Percentiles rank a stretch among this genome's conserved stretches.
phyloP scores from a whole-genome alignment of 2,329 filamentous ascomycete species.

The Nemania sp. region DNA sequence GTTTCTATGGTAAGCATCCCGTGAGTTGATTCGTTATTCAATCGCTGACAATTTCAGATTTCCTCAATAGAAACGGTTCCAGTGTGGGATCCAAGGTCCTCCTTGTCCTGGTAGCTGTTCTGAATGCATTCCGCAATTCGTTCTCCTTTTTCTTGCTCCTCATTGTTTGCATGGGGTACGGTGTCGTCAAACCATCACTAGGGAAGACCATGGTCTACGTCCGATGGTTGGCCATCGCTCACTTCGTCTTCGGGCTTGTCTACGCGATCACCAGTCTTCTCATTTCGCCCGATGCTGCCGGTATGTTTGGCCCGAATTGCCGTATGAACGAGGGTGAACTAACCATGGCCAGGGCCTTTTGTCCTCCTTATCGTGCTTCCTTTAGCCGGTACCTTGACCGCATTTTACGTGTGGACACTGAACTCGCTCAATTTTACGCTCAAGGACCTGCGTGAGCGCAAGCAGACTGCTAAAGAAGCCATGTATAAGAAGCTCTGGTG shows the following conservation, averaged over 20 bases:
- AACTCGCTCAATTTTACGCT: slow-evolving; percentile 94
- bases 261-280: slow-evolving; percentile 90
- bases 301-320: slow-evolving; percentile 44
- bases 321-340: not conserved
- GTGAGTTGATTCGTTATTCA: not conserved
- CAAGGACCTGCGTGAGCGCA: slow-evolving; percentile 92
- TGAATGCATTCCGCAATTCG: slow-evolving; percentile 93
- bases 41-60: slow-evolving; percentile 64
- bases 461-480: slow-evolving; percentile 86
- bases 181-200: slow-evolving; percentile 91
- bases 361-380: slow-evolving; percentile 93
- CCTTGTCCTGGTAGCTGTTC: slow-evolving; percentile 86
- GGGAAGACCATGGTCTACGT: slow-evolving; percentile 95
- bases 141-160: slow-evolving; percentile 98
- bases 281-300: slow-evolving; percentile 83
- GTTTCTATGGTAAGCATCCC: slow-evolving; percentile 76
- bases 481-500: slow-evolving; percentile 99
- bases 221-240: slow-evolving; percentile 83
- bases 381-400: slow-evolving; percentile 86
- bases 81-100: slow-evolving; percentile 82
- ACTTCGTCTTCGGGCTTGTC: slow-evolving; percentile 93
- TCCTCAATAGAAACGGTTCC: slow-evolving; percentile 85
- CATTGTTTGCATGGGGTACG: slow-evolving; percentile 99
- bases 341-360: slow-evolving; percentile 65
- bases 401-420: slow-evolving; percentile 98